Base-by-base conservation (phyloP, 2,329 filamentous ascomycete species). In the Penicillium sp. region DNA sequence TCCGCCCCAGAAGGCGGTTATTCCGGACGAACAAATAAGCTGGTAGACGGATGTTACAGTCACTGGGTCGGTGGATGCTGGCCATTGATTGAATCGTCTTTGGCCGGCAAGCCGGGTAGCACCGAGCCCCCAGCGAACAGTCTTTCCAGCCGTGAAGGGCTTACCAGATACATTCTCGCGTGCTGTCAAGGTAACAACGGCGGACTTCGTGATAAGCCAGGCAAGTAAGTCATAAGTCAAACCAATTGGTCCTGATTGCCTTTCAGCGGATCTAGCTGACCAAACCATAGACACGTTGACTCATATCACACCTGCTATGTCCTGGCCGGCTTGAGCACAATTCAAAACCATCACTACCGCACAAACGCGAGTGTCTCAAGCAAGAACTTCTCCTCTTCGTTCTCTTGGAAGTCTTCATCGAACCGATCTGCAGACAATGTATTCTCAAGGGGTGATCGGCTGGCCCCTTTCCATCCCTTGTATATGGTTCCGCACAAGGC, bases 11-110 rank as follows among this genome's bases (percentile, higher is more conserved):
- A 97, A 69, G 91, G 91, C 56, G 93, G 93, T 30, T 91, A 95
- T 65, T 87, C 89, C 34, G 93, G 93, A 53, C 86, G 93, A 60
- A 95, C 92, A 25, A 97, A 97, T 77, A 99, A 99, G 74, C 80
- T 99, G 28, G 93, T 97, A 28, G 93, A 99, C 70, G 93, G 92
- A 38, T 99, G 93, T 74, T 99, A 99, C 75, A 95, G 89, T 67
- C 92, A 96, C 72, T 99, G 93, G 93, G 87, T 95, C 29, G 93
- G 93, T 46, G 88, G 87, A 46, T 97, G 91, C 74, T 99, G 91
- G 89, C 86, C 92, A 38, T 73, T 99, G 57, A 77, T 97, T 59
- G 87, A 96, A 74, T 88, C 89, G 49, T 85, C 85, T 46, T 73
- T 93, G 50, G 79, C 80, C 58, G 81, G 80, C 25, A 75, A 76